Percentiles rank a stretch among this genome's conserved stretches.
phyloP scores from a whole-genome alignment of 2,329 filamentous ascomycete genomes.

The Penicillium sp. region DNA sequence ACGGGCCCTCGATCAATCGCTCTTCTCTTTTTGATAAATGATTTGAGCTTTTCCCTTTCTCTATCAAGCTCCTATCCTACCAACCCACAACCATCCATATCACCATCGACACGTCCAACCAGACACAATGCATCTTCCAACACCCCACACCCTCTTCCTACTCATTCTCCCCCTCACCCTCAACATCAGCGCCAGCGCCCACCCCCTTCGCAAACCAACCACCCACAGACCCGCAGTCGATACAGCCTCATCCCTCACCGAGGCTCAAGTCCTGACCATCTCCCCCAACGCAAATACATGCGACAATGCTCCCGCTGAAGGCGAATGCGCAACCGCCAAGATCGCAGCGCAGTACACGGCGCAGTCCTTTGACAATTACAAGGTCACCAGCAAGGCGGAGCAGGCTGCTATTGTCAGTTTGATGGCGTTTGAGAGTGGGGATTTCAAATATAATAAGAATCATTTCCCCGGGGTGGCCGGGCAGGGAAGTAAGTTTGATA shows the following conservation, averaged over 20 bases:
- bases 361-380: conserved; percentile 53
- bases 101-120: neutral
- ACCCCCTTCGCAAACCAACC: conserved; percentile 13
- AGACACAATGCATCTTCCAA: neutral
- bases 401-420: conserved; percentile 65
- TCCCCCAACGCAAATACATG: conserved; percentile 55
- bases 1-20: too few species aligned
- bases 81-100: neutral
- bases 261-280: conserved; percentile 39
- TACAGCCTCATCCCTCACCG: conserved; percentile 15
- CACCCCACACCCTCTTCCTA: neutral
- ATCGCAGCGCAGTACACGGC: conserved; percentile 55
- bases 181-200: neutral
- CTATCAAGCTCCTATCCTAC: neutral
- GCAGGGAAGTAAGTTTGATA: conserved; percentile 53
- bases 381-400: conserved; percentile 50
- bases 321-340: conserved; percentile 61
- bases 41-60: neutral
- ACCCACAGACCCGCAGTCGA: neutral
- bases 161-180: conserved; percentile 2
- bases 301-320: conserved; percentile 38
- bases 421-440: conserved; percentile 64
- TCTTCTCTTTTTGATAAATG: neutral
- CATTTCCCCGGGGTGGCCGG: conserved; percentile 53
- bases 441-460: conserved; percentile 68